phyloP scores from a whole-genome alignment of 2,329 filamentous ascomycete species.

The Diaporthe sp. region DNA sequence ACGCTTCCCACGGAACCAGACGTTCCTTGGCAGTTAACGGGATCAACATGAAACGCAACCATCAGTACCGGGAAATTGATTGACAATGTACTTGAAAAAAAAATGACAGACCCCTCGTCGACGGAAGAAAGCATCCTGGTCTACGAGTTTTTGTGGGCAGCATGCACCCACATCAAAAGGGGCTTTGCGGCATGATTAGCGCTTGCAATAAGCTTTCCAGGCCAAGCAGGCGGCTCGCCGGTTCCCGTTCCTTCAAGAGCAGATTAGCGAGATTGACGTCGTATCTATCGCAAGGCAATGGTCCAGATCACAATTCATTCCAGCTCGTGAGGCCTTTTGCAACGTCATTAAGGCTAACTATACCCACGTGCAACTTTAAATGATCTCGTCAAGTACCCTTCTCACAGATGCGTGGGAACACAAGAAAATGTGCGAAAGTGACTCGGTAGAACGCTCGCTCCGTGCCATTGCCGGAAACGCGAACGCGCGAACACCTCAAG shows the following conservation, averaged over 20 bases:
- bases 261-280: background rate
- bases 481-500: background rate
- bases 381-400: background rate
- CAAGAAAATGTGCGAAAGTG: background rate
- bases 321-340: no score
- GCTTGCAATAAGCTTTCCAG: background rate
- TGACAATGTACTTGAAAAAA: background rate
- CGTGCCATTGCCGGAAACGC: no score
- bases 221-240: background rate
- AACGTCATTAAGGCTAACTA: background rate
- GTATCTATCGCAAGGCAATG: background rate
- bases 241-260: background rate
- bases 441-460: background rate
- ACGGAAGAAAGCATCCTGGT: background rate
- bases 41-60: conserved; percentile 15
- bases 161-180: background rate
- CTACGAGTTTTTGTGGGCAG: background rate
- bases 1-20: conserved; percentile 17
- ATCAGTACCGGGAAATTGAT: background rate
- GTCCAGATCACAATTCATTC: no score
- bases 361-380: no score
- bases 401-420: background rate
- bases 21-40: conserved; percentile 1
- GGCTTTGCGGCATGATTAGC: background rate
- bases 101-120: background rate